Percentiles rank a stretch among this genome's conserved stretches.
phyloP scores from a whole-genome alignment of 2,329 filamentous ascomycete genomes.

The Epichloe hybrida region DNA sequence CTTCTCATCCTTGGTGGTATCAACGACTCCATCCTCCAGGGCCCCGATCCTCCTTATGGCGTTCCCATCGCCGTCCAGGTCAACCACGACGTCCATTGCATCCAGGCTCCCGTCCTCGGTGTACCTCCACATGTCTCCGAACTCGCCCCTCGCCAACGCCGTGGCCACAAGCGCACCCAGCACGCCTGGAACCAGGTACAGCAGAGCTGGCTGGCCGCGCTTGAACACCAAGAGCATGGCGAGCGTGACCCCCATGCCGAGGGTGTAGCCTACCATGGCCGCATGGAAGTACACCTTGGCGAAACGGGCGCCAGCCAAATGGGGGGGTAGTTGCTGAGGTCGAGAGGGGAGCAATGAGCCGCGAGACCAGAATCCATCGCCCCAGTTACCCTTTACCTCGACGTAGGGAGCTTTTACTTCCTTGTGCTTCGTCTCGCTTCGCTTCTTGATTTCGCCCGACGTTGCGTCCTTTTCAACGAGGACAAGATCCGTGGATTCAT shows the following conservation, averaged over 20 bases:
- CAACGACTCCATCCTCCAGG: conserved; percentile 23
- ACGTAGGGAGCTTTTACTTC: conserved; percentile 38
- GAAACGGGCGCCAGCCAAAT: conserved; percentile 40
- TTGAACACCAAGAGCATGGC: conserved; percentile 63
- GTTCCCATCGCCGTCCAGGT: conserved; percentile 36
- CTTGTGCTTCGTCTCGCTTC: conserved; percentile 27
- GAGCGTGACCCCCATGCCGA: conserved; percentile 67
- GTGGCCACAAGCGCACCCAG: conserved; percentile 63
- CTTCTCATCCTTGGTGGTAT: conserved; percentile 19
- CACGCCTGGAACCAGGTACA: conserved; percentile 86
- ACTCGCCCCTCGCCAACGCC: conserved; percentile 55
- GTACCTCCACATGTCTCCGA: conserved; percentile 66
- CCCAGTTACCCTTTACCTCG: conserved; percentile 62
- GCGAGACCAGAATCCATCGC: conserved; percentile 66
- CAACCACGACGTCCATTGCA: conserved; percentile 39
- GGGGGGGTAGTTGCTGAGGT: conserved; percentile 14
- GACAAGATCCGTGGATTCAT: conserved; percentile 22
- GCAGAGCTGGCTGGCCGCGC: conserved; percentile 75
- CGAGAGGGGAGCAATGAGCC: conserved; percentile 13
- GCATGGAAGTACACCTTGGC: conserved; percentile 77
- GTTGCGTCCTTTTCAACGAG: conserved; percentile 20
- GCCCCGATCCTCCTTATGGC: conserved; percentile 27
- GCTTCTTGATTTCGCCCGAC: conserved; percentile 21
- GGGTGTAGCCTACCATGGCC: conserved; percentile 59
- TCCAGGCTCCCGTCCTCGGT: conserved; percentile 56